phyloP scores from a whole-genome alignment of 2,329 filamentous ascomycete species.

The Sclerotinia glacialis region DNA sequence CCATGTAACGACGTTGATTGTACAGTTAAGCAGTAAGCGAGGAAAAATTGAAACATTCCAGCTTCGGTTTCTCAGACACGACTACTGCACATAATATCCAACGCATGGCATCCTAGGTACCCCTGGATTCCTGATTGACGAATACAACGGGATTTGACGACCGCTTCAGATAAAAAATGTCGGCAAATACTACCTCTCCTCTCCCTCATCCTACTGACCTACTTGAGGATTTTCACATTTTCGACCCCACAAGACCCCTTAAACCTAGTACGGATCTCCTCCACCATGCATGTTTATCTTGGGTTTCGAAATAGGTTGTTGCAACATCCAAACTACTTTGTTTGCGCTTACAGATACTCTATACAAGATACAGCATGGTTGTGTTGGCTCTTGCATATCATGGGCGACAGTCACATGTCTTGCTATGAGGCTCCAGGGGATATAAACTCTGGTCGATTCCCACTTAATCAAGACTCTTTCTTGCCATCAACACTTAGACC shows the following conservation, averaged over 20 bases:
- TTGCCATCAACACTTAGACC: background rate
- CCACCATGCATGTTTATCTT: background rate
- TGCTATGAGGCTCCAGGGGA: background rate
- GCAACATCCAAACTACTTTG: background rate
- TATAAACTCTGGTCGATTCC: conserved; percentile 10
- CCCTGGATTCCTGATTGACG: background rate
- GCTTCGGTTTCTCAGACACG: background rate
- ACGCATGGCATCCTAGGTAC: background rate
- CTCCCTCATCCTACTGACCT: background rate
- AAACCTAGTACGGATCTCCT: background rate
- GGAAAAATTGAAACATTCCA: background rate
- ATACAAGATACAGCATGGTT: background rate
- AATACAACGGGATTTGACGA: background rate
- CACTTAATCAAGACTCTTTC: background rate
- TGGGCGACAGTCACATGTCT: background rate
- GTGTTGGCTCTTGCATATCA: background rate
- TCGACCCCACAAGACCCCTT: conserved; percentile 4
- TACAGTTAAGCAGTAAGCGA: background rate
- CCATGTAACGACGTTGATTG: background rate
- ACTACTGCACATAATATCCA: background rate
- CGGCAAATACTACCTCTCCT: background rate
- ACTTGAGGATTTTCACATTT: background rate
- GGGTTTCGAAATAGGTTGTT: background rate
- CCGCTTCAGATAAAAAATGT: background rate
- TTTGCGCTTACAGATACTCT: background rate